Conservation (phyloP, 2,329 filamentous ascomycete species). For the Paecilomyces variotii region DNA sequence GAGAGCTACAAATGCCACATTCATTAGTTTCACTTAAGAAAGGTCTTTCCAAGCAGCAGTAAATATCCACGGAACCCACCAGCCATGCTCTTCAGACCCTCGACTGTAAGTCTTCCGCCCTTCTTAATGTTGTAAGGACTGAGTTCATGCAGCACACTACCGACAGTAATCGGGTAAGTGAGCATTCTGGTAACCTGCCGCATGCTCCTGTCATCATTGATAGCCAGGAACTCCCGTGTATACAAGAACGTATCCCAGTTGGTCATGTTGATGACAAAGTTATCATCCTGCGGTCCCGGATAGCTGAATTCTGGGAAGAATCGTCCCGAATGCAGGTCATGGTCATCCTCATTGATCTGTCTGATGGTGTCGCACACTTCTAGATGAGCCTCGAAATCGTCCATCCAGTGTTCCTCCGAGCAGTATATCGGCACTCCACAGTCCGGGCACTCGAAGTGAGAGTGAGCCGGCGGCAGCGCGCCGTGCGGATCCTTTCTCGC, state of each 20-base stretch:
- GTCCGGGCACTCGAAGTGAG: slow-evolving; percentile 91
- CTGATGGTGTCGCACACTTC: slow-evolving; percentile 85
- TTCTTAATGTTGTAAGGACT: slow-evolving; percentile 80
- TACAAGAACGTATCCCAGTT: slow-evolving; percentile 98
- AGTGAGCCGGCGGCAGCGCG: slow-evolving; percentile 62
- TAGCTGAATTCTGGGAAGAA: slow-evolving; percentile 93
- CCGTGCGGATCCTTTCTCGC: slow-evolving; percentile 43
- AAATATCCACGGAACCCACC: slow-evolving; percentile 49
- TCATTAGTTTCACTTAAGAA: slow-evolving; percentile 2
- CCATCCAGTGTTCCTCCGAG: slow-evolving; percentile 89
- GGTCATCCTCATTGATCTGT: slow-evolving; percentile 96
- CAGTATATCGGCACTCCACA: slow-evolving; percentile 93
- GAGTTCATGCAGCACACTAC: slow-evolving; percentile 84
- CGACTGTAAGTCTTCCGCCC: slow-evolving; percentile 68
- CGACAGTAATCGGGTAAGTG: slow-evolving; percentile 89
- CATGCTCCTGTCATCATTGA: slow-evolving; percentile 85
- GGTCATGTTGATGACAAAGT: slow-evolving; percentile 90
- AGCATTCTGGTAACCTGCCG: slow-evolving; percentile 86
- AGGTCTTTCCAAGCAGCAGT: slow-evolving; percentile 2
- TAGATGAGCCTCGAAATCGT: slow-evolving; percentile 88
- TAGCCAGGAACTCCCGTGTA: slow-evolving; percentile 79
- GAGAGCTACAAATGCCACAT: slow-evolving; percentile 51
- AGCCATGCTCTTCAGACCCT: slow-evolving; percentile 88
- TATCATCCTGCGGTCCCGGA: slow-evolving; percentile 80
- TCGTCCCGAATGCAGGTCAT: slow-evolving; percentile 82